Percentiles rank a stretch among this genome's conserved stretches.
Conservation (phyloP, 306 rosid species). For the Trifolium dubium region DNA sequence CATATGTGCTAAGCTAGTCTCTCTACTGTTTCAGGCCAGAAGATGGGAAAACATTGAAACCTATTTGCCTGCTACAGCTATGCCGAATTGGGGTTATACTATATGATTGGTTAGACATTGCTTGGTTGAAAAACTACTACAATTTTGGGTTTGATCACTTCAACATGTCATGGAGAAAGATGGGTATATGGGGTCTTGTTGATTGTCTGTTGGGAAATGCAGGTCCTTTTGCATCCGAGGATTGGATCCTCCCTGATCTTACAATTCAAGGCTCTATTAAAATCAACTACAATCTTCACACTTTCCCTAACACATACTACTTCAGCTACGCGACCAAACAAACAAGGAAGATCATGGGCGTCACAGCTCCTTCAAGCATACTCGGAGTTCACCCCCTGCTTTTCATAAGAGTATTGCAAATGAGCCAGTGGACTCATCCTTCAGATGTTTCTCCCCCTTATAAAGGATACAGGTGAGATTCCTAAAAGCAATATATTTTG, state of each 20-base stretch:
- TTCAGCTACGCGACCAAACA: slow-evolving; percentile 95
- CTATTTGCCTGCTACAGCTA: slow-evolving; percentile 76
- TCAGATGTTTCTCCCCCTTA: slow-evolving; percentile 81
- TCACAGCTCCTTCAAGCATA: slow-evolving; percentile 84
- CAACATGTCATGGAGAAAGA: slow-evolving; percentile 80
- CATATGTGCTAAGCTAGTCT: slow-evolving; percentile 36
- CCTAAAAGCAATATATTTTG: slow-evolving; percentile 18
- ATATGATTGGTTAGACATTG: slow-evolving; percentile 89
- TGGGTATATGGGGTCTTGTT: slow-evolving; percentile 80
- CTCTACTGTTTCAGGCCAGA: slow-evolving; percentile 68
- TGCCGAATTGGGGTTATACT: slow-evolving; percentile 88
- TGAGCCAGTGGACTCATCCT: slow-evolving; percentile 95
- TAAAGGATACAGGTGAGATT: slow-evolving; percentile 85
- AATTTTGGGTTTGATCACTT: slow-evolving; percentile 95
- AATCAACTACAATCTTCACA: slow-evolving; percentile 58
- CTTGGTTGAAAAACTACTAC: slow-evolving; percentile 86
- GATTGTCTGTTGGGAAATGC: slow-evolving; percentile 78
- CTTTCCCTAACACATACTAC: slow-evolving; percentile 90
- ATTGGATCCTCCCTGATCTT: slow-evolving; percentile 98
- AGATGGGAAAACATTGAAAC: slow-evolving; percentile 82
- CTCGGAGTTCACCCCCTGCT: slow-evolving; percentile 83
- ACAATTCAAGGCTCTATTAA: slow-evolving; percentile 88
- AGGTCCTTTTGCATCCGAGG: slow-evolving; percentile 90
- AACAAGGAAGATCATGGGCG: slow-evolving; percentile 73
- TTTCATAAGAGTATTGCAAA: slow-evolving; percentile 84